phyloP scores from a whole-genome alignment of 352 stramenopile genomes.

The Paralagenidium karlingii region DNA sequence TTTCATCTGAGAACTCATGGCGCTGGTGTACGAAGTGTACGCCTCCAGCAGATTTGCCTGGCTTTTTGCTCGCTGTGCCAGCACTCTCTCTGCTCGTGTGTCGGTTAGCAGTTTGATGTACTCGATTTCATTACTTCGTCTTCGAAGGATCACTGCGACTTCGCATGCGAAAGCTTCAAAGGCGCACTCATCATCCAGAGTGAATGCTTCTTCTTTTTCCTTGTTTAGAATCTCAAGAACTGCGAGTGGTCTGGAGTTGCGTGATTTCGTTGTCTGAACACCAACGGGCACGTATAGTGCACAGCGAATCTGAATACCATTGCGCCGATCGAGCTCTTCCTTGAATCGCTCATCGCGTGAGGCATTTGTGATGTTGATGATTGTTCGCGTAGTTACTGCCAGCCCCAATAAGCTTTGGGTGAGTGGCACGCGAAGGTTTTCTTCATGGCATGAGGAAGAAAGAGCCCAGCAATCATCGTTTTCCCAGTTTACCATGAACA shows the following conservation, averaged over 20 bases:
- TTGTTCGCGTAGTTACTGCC: slow-evolving; percentile 40
- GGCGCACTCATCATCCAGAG: slow-evolving; percentile 73
- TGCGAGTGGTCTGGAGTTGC: slow-evolving; percentile 25
- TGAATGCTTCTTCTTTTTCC: slow-evolving; percentile 48
- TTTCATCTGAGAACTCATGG: slow-evolving; percentile 24
- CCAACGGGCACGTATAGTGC: slow-evolving; percentile 81
- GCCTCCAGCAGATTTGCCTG: slow-evolving; percentile 68
- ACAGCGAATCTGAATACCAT: slow-evolving; percentile 43
- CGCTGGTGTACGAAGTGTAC: slow-evolving; percentile 59
- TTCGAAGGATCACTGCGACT: slow-evolving; percentile 74
- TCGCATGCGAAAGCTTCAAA: slow-evolving; percentile 79
- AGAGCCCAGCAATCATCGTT: slow-evolving; percentile 72
- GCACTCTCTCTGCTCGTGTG: slow-evolving; percentile 53
- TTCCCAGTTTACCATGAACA: slow-evolving; percentile 81
- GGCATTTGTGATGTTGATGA: slow-evolving; percentile 60
- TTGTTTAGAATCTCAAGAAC: slow-evolving; percentile 87
- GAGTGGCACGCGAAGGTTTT: slow-evolving; percentile 51
- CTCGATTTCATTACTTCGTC: slow-evolving; percentile 75
- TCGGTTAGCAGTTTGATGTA: slow-evolving; percentile 83
- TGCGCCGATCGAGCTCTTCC: slow-evolving; percentile 31
- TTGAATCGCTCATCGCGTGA: slow-evolving; percentile 44
- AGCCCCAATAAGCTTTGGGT: slow-evolving; percentile 41
- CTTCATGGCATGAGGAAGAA: slow-evolving; percentile 57
- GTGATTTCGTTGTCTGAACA: slow-evolving; percentile 29
- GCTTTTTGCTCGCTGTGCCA: slow-evolving; percentile 51